Percentiles rank a stretch among this genome's conserved stretches.
These are phyloP conservation scores for Heterobasidion parviporum DNA, from an alignment of 1,284 basidiomycete genomes.

Conservation along the genomic window DNA sequence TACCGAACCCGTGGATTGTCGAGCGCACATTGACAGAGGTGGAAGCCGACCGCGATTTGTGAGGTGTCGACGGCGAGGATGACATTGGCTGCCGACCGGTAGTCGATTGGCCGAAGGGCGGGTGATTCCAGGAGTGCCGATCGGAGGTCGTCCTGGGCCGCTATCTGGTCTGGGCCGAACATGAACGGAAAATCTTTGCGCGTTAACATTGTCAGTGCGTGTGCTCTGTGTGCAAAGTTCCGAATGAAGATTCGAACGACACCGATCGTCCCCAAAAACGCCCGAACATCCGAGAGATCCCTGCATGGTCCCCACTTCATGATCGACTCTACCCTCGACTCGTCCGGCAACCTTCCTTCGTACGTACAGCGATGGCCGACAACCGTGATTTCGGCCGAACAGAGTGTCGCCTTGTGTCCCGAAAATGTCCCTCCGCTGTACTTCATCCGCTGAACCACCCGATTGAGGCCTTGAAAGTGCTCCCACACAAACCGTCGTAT, in stretches of 20 bases:
- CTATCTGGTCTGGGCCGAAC: slow-evolving; percentile 12
- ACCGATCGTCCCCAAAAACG: slow-evolving; percentile 9
- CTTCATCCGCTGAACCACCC: slow-evolving; percentile 20
- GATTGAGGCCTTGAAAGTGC: slow-evolving; percentile 19
- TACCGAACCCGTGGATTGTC: slow-evolving; percentile 1
- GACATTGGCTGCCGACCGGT: slow-evolving; percentile 15
- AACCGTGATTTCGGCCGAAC: slow-evolving; percentile 12
- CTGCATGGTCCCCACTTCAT: slow-evolving; percentile 17
- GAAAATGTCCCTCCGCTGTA: slow-evolving; percentile 18
- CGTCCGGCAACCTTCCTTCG: slow-evolving; percentile 14
- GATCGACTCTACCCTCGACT: slow-evolving; percentile 3
- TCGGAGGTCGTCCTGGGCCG: slow-evolving; percentile 14
- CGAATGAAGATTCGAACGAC: slow-evolving; percentile 14
- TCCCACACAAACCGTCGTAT: slow-evolving; percentile 26
- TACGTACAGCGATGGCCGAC: slow-evolving; percentile 21
- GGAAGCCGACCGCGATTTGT: slow-evolving; percentile 22
- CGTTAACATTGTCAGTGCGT: slow-evolving; percentile 9
- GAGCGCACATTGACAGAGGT: slow-evolving; percentile 19
- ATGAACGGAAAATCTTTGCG: slow-evolving; percentile 11
- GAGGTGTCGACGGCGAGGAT: slow-evolving; percentile 26
- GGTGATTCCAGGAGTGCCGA: slow-evolving; percentile 9
- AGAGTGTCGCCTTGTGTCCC: slow-evolving; percentile 12
- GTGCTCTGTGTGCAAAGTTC: slow-evolving; percentile 11
- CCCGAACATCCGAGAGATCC: slow-evolving; percentile 1
- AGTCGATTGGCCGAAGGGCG: slow-evolving; percentile 22